Evolutionary conservation across 1,284 basidiomycete species (phyloP), one percentile per base, ranked within the genome.

Genomic region (Cutaneotrichosporon curvatum): DNA sequence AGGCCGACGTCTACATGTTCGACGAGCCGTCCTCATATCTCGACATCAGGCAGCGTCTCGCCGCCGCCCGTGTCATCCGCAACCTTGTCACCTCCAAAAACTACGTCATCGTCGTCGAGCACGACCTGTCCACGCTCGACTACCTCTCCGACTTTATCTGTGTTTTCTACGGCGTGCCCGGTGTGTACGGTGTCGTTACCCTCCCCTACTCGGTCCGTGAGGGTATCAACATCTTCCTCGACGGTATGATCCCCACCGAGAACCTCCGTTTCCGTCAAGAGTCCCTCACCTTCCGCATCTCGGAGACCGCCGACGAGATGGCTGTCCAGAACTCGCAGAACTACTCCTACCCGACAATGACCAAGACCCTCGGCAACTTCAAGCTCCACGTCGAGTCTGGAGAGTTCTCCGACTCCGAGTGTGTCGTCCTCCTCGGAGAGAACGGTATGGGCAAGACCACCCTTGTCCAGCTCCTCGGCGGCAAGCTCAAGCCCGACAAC

Each of bases 371-470:
- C 37, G 92, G 92, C 30, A 68, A 70, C 56, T 96, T 97, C 82
- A 94, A 96, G 73, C 80, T 97, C 40, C 85, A 88, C 38, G 86
- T 96, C 49, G 80, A 91, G 60, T 74, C 71, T 0, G 92, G 92
- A 23, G 80, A 80, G 41, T 96, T 95, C 73, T 89, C 90, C 15
- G 90, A 96, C 68, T 94, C 89, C 2, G 91, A 97, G 69, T 96
- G 96, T 68, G 88, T 96, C 58, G 91, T 97, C 67, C 87, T 96
- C 83, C 76, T 96, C 30, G 91, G 91, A 52, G 91, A 97, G 78
- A 97, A 97, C 71, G 91, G 91, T 45, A 97, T 89, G 10, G 91
- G 91, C 38, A 97, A 97, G 78, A 95, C 92, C 40, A 97, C 91
- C 0, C 87, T 97, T 67, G 87, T 97, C 50, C 85, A 90, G 55